Evolutionary conservation across 2,329 filamentous ascomycete genomes (phyloP), one percentile per base, ranked within the genome.

Genomic region (Nakataea oryzae): DNA sequence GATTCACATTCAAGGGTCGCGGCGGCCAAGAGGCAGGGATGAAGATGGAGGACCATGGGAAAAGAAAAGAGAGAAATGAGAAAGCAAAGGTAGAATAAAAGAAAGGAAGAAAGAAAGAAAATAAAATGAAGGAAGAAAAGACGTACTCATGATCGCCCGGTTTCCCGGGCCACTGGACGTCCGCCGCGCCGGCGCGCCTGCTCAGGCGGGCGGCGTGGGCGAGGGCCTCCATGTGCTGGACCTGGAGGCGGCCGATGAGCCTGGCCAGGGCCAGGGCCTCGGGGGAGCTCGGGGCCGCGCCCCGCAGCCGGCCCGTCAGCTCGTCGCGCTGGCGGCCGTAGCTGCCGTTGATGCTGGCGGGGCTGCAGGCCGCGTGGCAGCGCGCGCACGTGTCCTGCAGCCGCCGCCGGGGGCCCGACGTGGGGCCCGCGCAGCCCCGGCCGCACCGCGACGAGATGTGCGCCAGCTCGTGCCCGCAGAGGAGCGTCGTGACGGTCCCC

Each of bases 111-210:
- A 57, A 50, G 34, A 8, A 29, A 34, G 24, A 21, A 30, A 13
- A 8, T 14, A 21, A 50, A 2, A 30, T 29, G 2, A 57, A 7
- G n/a, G 29, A 8, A 30, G 17, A 27, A 47, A 24, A 57, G 11
- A 11, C 24, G 29, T 27, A 55, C 58, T 57, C 34, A 12, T 61
- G 32, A 13, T 57, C 54, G 14, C 11, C 32, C 54, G 57, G n/a
- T n/a, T 61, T 60, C 5, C 59, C 59, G 3, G 59, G 59, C 59
- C 59, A 60, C 50, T 54, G 47, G 21, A 60, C 59, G 28, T 60
- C 59, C 41, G 55, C 12, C 9, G 59, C 59, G 17, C 50, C 50
- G 28, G 26, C 34, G n/a, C 59, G 41, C 59, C 29, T 28, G 50
- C 47, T 27, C 3, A 29, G 24, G 17, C 59, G 41, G 12, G 47